These are phyloP conservation scores for Madurella fahalii DNA, from an alignment of 2,329 filamentous ascomycete genomes.

Conservation along the genomic window DNA sequence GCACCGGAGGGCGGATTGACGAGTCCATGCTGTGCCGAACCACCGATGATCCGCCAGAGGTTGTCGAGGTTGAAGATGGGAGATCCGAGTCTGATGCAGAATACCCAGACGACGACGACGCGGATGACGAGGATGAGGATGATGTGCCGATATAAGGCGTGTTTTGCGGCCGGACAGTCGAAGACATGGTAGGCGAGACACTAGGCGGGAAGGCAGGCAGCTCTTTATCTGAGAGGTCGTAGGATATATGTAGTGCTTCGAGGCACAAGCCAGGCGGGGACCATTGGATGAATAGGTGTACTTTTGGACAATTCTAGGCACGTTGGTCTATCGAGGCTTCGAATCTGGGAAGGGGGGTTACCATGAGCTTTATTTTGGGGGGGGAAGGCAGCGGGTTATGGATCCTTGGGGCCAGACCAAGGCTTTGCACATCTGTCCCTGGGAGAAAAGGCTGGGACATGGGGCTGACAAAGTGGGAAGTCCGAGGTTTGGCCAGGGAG, in stretches of 20 bases:
- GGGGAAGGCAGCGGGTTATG: not conserved
- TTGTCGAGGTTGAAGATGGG: conserved; percentile 27
- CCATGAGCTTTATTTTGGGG: conserved; percentile 15
- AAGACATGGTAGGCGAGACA: conserved; percentile 27
- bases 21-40: conserved; percentile 48
- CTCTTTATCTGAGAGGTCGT: not conserved
- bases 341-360: conserved; percentile 1
- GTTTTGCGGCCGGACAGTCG: conserved; percentile 33
- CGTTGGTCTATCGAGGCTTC: not conserved
- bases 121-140: conserved; percentile 37
- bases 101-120: conserved; percentile 35
- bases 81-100: conserved; percentile 43
- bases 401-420: conserved; percentile 21
- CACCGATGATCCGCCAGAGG: conserved; percentile 27
- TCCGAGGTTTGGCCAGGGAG: conserved; percentile 4
- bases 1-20: conserved; percentile 42
- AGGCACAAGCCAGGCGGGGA: conserved; percentile 5
- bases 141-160: conserved; percentile 38
- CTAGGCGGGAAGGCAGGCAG: not conserved
- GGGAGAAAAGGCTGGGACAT: conserved; percentile 3
- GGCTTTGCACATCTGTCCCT: conserved; percentile 13
- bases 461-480: conserved; percentile 1
- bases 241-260: not conserved
- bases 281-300: conserved; percentile 7
- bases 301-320: not conserved